Conservation (phyloP, 352 stramenopile species). For the Blastocystis sp. region DNA sequence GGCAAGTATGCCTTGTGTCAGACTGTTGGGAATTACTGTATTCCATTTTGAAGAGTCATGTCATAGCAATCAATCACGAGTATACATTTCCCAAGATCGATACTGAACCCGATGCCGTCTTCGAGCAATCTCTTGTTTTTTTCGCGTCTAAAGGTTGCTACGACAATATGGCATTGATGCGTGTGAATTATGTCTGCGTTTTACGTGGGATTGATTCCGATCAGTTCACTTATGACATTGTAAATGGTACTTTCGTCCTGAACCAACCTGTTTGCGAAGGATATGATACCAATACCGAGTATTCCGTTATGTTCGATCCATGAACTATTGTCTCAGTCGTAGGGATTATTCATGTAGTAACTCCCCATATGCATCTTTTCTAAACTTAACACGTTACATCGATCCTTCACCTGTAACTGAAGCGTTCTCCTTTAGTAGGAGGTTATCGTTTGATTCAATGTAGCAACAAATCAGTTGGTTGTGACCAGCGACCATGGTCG, state of each 20-base stretch:
- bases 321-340: neutral
- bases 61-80: neutral
- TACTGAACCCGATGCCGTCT: neutral
- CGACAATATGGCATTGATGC: neutral
- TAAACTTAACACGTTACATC: too few relatives aligned
- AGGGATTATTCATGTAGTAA: neutral
- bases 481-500: neutral
- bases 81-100: constrained; percentile 3
- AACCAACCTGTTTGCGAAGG: too few relatives aligned
- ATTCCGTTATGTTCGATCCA: too few relatives aligned
- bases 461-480: neutral
- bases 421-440: neutral
- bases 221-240: neutral
- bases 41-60: neutral
- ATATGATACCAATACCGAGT: too few relatives aligned
- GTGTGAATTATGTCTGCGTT: neutral
- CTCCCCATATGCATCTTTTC: too few relatives aligned
- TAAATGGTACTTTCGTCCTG: neutral
- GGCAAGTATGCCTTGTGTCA: constrained; percentile 14
- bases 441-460: neutral
- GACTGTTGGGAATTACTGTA: neutral
- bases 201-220: neutral
- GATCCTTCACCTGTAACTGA: too few relatives aligned
- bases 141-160: neutral
- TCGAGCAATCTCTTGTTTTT: neutral